Evolutionary conservation across 805 yeast species (phyloP).

Genomic region (Zygoascus biomembranicola): DNA sequence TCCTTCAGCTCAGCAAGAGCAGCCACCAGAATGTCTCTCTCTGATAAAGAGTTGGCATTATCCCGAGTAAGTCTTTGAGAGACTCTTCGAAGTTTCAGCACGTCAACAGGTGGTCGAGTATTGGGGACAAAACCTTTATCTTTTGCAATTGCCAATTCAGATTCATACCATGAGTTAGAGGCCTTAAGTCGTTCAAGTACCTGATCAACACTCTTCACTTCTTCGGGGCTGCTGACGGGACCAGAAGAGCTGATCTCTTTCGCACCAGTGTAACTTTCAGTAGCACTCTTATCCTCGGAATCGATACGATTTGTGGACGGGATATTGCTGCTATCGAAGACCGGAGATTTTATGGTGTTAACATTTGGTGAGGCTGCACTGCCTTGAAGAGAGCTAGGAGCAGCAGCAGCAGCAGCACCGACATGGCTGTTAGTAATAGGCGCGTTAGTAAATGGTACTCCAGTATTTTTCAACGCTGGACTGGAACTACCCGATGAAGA

Average conservation of each 20-base stretch:
- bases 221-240: not conserved
- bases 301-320: not conserved
- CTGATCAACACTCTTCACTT: constrained; percentile 9
- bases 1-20: constrained; percentile 21
- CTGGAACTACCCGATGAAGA: too few relatives aligned
- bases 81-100: constrained; percentile 20
- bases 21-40: constrained; percentile 21
- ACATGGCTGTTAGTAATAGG: too few relatives aligned
- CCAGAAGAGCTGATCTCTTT: too few relatives aligned
- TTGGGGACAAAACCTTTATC: constrained; percentile 22
- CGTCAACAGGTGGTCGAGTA: constrained; percentile 22
- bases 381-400: too few relatives aligned
- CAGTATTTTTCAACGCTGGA: too few relatives aligned
- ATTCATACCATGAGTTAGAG: constrained; percentile 25
- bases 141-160: constrained; percentile 21
- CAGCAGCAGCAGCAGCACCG: too few relatives aligned
- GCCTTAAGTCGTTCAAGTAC: constrained; percentile 24
- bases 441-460: too few relatives aligned
- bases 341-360: too few relatives aligned
- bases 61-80: constrained; percentile 24
- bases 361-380: too few relatives aligned
- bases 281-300: not conserved
- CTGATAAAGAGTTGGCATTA: constrained; percentile 15
- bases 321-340: too few relatives aligned
- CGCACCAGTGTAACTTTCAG: too few relatives aligned